Base-by-base conservation (phyloP, 371 early-diverging fungal species). In the Smittium mucronatum region DNA sequence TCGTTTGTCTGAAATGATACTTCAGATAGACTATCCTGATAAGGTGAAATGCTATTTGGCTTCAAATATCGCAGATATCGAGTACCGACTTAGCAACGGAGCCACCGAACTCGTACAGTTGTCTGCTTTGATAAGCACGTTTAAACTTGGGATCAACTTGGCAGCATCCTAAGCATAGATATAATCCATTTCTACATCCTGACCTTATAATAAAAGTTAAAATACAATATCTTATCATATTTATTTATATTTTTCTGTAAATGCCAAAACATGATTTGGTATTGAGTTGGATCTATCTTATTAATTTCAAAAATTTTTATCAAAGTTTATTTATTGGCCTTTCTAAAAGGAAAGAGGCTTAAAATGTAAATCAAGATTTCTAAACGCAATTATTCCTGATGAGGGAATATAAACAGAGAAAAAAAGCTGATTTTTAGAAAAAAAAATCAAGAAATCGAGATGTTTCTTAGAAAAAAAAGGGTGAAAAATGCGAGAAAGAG, bases 231-330 rank as follows among this genome's bases (percentile, higher is more conserved):
- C 5, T n/a, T 26, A 25, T 34, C 85, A 95, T 71, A 94, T 95
- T 73, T 97, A 96, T 30, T 88, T 88, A 2, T 89, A 88, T 1
- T 97, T 96, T 5, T 93, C 92, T 75, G 96, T 93, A 77, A 97
- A 96, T 66, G 97, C 97, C 69, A 97, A 78, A 70, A 89, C 83
- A 70, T 89, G 87, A 63, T 94, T 79, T 32, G 96, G 78, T 73
- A 87, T 89, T 34, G 96, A 88, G 26, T 93, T 84, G 63, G 97
- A 88, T 81, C 95, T 95, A 0, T 94, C 91, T 26, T 75, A 68
- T 0, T 96, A 93, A 70, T 95, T 95, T 33, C 97, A 96, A 17
- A 89, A n/a, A n/a, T n/a, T n/a, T n/a, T n/a, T n/a, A n/a, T n/a
- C n/a, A n/a, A n/a, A n/a, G n/a, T n/a, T n/a, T n/a, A n/a, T n/a